phyloP scores from a whole-genome alignment of 2,329 filamentous ascomycete species.

The Chalaropsis thielavioides region DNA sequence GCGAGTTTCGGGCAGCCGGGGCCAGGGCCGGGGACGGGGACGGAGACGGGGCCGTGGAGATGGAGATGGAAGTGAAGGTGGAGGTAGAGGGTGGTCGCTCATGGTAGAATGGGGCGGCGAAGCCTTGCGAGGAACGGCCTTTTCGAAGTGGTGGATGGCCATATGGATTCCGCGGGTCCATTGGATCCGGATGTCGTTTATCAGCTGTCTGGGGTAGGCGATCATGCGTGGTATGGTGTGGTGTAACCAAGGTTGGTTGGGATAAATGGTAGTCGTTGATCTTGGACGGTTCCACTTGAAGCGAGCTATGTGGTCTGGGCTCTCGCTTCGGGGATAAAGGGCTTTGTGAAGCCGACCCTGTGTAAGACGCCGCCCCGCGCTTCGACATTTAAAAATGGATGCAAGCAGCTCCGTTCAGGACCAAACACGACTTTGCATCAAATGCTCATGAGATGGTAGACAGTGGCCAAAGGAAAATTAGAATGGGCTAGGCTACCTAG shows the following conservation, averaged over 20 bases:
- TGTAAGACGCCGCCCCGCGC: not conserved
- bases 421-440: not conserved
- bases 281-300: not conserved
- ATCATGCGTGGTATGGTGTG: not conserved
- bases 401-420: not conserved
- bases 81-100: not conserved
- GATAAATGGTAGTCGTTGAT: not conserved
- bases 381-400: slow-evolving; percentile 3
- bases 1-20: not conserved
- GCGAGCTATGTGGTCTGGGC: not conserved
- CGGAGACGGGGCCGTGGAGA: too few relatives aligned
- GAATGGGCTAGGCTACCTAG: not conserved
- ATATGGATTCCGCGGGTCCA: not conserved
- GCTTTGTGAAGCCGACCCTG: not conserved
- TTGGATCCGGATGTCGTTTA: not conserved
- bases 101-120: not conserved
- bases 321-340: not conserved
- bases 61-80: too few relatives aligned
- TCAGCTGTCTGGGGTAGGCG: not conserved
- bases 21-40: not conserved
- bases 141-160: not conserved
- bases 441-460: not conserved
- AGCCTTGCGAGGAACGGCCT: not conserved
- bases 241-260: not conserved
- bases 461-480: not conserved